These are phyloP conservation scores for Bipolaris zeicola DNA, from an alignment of 2,329 filamentous ascomycete species.

Conservation along the genomic window DNA sequence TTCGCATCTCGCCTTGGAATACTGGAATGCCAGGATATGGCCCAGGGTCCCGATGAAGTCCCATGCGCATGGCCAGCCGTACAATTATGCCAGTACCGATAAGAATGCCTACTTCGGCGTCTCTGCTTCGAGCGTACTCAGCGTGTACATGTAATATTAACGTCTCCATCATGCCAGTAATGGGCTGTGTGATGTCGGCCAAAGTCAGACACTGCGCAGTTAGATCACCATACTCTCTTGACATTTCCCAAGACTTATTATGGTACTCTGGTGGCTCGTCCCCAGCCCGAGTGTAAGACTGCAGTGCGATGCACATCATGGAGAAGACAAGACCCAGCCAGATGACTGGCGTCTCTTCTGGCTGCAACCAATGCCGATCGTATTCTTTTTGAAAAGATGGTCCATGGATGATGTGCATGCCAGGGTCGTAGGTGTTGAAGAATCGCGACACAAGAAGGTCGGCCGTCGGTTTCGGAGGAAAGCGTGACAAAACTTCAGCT, in stretches of 20 bases:
- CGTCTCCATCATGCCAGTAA: slow-evolving; percentile 77
- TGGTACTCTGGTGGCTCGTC: slow-evolving; percentile 81
- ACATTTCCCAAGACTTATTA: slow-evolving; percentile 61
- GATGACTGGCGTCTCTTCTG: slow-evolving; percentile 73
- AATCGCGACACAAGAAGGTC: slow-evolving; percentile 85
- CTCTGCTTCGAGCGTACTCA: slow-evolving; percentile 74
- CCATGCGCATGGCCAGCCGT: slow-evolving; percentile 71
- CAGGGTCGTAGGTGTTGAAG: slow-evolving; percentile 79
- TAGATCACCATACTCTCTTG: slow-evolving; percentile 65
- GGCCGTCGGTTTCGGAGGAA: slow-evolving; percentile 82
- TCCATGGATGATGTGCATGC: slow-evolving; percentile 63
- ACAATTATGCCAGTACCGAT: slow-evolving; percentile 65
- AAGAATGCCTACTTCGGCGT: slow-evolving; percentile 72
- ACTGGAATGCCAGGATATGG: slow-evolving; percentile 74
- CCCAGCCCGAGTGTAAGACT: slow-evolving; percentile 78
- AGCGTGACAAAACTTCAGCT: slow-evolving; percentile 75
- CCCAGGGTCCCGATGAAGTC: slow-evolving; percentile 77
- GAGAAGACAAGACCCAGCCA: slow-evolving; percentile 80
- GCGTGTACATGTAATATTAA: slow-evolving; percentile 76
- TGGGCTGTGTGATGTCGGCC: slow-evolving; percentile 77
- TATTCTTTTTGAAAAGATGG: slow-evolving; percentile 79
- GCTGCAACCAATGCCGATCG: slow-evolving; percentile 72
- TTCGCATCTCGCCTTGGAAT: slow-evolving; percentile 75
- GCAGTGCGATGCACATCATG: slow-evolving; percentile 75
- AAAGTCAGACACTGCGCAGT: slow-evolving; percentile 79